phyloP scores from a whole-genome alignment of 2,329 filamentous ascomycete genomes.

The Nigrospora osmanthi region DNA sequence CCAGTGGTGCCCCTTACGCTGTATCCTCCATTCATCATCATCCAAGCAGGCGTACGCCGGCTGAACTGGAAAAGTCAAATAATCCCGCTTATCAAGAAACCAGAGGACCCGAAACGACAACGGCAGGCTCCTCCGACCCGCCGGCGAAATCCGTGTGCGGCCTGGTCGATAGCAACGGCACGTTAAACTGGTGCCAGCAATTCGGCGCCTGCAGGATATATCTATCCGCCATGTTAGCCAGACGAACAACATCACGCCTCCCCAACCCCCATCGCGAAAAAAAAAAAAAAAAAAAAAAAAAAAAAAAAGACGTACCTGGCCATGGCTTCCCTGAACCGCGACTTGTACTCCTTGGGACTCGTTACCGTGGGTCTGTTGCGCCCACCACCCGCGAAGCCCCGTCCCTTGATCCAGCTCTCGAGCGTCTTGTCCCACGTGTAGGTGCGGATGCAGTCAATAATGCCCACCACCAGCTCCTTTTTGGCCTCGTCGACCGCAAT shows the following conservation, averaged over 20 bases:
- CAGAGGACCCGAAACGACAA: too few species aligned
- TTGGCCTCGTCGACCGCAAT: constrained; percentile 87
- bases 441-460: constrained; percentile 96
- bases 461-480: constrained; percentile 91
- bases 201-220: constrained; percentile 70
- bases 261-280: too few species aligned
- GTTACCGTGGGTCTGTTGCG: constrained; percentile 90
- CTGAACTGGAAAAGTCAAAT: too few species aligned
- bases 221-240: constrained; percentile 19
- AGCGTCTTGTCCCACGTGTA: constrained; percentile 99
- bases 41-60: too few species aligned
- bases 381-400: constrained; percentile 69
- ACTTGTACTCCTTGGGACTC: constrained; percentile 95
- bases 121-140: too few species aligned
- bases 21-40: too few species aligned
- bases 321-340: constrained; percentile 93
- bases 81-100: too few species aligned
- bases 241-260: too few species aligned
- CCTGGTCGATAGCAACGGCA: constrained; percentile 15
- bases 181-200: constrained; percentile 64
- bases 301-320: constrained; percentile 69
- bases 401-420: constrained; percentile 99
- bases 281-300: too few species aligned
- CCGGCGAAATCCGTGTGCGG: constrained; percentile 10
- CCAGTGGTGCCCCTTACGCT: too few species aligned